These are phyloP conservation scores for Aspergillus pseudotamarii DNA, from an alignment of 2,329 filamentous ascomycete genomes.

Conservation along the genomic window DNA sequence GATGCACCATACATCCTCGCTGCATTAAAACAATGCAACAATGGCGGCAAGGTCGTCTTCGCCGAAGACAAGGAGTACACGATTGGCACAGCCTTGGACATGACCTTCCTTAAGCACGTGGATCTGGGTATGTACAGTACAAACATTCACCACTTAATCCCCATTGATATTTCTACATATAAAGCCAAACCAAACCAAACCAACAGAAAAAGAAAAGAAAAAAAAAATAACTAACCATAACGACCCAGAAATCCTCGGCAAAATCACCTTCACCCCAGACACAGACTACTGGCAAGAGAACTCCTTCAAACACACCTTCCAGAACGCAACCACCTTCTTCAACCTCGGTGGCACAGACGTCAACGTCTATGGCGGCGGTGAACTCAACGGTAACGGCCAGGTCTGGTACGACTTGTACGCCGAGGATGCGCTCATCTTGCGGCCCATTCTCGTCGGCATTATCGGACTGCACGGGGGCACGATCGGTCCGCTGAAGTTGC, in stretches of 20 bases:
- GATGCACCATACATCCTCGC: slow-evolving; percentile 56
- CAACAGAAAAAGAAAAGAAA: slow-evolving; percentile 7
- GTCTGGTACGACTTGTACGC: slow-evolving; percentile 67
- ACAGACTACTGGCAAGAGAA: slow-evolving; percentile 70
- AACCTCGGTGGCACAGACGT: slow-evolving; percentile 67
- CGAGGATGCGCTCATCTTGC: slow-evolving; percentile 57
- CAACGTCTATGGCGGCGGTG: slow-evolving; percentile 68
- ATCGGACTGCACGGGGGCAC: slow-evolving; percentile 61
- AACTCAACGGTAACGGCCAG: slow-evolving; percentile 66
- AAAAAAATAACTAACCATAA: not conserved
- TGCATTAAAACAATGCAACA: slow-evolving; percentile 62
- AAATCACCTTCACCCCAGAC: slow-evolving; percentile 66
- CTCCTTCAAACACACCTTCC: slow-evolving; percentile 65
- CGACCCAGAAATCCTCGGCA: slow-evolving; percentile 57
- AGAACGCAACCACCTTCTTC: slow-evolving; percentile 70
- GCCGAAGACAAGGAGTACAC: slow-evolving; percentile 59
- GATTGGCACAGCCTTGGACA: slow-evolving; percentile 65
- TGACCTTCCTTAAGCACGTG: slow-evolving; percentile 65
- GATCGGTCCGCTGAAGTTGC: slow-evolving; percentile 62
- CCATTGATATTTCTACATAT: too few relatives aligned
- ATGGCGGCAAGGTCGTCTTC: slow-evolving; percentile 65
- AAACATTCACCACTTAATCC: too few relatives aligned
- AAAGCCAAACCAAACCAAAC: not conserved
- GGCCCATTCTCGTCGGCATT: slow-evolving; percentile 61
- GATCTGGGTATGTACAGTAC: slow-evolving; percentile 56